phyloP scores from a whole-genome alignment of 164 flowering plant genomes.

The Macadamia integrifolia region DNA sequence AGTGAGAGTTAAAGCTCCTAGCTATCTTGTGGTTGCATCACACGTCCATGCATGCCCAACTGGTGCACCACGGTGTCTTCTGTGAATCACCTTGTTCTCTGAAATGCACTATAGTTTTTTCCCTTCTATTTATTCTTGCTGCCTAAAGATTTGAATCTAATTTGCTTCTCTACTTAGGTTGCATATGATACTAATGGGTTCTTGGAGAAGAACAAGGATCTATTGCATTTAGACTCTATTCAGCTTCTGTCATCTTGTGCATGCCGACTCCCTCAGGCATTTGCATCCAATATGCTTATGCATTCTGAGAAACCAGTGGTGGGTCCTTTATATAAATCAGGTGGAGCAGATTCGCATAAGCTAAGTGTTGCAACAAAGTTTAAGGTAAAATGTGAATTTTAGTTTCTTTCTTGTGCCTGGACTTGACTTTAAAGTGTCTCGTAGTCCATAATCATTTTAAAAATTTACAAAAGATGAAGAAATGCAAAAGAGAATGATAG shows the following conservation, averaged over 20 bases:
- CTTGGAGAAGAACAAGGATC: conserved; percentile 92
- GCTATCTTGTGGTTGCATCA: too few relatives aligned
- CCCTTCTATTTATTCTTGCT: neutral
- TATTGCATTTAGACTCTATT: conserved; percentile 81
- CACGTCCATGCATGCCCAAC: too few relatives aligned
- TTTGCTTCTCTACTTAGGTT: conserved; percentile 46
- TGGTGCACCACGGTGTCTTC: neutral
- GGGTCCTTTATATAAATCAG: conserved; percentile 74
- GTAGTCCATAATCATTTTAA: too few relatives aligned
- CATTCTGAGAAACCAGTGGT: conserved; percentile 76
- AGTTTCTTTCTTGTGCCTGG: conserved; percentile 3
- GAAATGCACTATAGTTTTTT: neutral
- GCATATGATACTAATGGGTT: conserved; percentile 87
- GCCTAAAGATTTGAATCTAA: neutral
- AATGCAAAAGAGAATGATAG: too few relatives aligned
- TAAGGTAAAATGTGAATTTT: conserved; percentile 49
- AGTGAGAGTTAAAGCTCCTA: too few relatives aligned
- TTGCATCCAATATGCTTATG: conserved; percentile 75
- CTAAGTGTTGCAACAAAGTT: conserved; percentile 94
- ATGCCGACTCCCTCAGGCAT: conserved; percentile 75
- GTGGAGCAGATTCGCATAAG: conserved; percentile 94
- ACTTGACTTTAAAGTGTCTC: neutral
- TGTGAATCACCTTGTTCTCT: neutral
- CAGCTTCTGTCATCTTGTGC: conserved; percentile 81
- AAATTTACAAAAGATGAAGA: too few relatives aligned